Evolutionary conservation across 805 yeast genomes (phyloP).

Genomic region (Candida glaebosa): DNA sequence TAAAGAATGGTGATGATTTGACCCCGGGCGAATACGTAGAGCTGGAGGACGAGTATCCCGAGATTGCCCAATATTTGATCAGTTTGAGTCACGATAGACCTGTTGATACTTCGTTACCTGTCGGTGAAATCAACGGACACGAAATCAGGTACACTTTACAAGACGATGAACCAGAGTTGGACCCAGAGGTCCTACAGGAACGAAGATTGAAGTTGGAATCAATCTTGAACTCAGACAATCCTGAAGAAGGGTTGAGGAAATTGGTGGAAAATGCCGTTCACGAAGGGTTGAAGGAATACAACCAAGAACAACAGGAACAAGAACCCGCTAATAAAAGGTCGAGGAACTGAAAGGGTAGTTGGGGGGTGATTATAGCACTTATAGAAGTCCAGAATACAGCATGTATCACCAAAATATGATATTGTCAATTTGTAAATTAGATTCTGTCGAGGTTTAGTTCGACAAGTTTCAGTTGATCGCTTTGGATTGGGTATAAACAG

Average conservation of each 20-base stretch:
- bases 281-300: constrained; percentile 42
- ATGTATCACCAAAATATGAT: too few relatives aligned
- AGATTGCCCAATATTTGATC: constrained; percentile 62
- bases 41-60: constrained; percentile 84
- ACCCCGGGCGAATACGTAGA: constrained; percentile 72
- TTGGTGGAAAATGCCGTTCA: constrained; percentile 66
- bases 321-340: constrained; percentile 9
- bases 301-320: constrained; percentile 17
- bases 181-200: constrained; percentile 31
- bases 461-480: too few relatives aligned
- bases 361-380: too few relatives aligned
- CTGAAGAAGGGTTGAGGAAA: constrained; percentile 72
- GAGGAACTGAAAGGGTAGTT: constrained; percentile 6
- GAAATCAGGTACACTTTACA: constrained; percentile 53
- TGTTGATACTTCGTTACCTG: constrained; percentile 23
- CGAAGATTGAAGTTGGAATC: constrained; percentile 63
- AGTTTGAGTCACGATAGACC: constrained; percentile 32
- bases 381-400: not conserved
- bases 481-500: too few relatives aligned
- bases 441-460: too few relatives aligned
- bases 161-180: constrained; percentile 21
- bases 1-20: constrained; percentile 68
- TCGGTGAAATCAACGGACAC: constrained; percentile 41
- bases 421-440: too few relatives aligned
- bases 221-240: constrained; percentile 75